Percentiles rank a stretch among this genome's conserved stretches.
phyloP scores from a whole-genome alignment of 2,329 filamentous ascomycete genomes.

The Rhytidhysteron rufulum region DNA sequence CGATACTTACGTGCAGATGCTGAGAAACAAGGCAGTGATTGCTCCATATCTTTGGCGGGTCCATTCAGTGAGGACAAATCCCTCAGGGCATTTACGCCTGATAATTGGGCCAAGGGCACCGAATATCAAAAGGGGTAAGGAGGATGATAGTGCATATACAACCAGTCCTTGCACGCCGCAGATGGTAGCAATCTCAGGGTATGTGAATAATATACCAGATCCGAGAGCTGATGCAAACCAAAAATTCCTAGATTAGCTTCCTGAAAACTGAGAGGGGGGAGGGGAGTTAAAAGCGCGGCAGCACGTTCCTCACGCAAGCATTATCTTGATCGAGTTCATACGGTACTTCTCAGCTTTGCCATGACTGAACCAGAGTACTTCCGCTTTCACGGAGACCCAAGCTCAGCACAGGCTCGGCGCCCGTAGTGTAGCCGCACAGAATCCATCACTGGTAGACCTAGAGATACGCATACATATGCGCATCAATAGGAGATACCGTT shows the following conservation, averaged over 20 bases:
- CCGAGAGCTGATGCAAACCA: slow-evolving; percentile 61
- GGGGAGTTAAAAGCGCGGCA: slow-evolving; percentile 64
- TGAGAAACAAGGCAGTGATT: slow-evolving; percentile 67
- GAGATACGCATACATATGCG: too few species aligned
- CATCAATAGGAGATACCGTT: too few species aligned
- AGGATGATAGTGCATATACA: slow-evolving; percentile 69
- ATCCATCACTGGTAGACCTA: slow-evolving; percentile 7
- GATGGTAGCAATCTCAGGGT: slow-evolving; percentile 75
- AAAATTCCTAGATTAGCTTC: slow-evolving; percentile 30
- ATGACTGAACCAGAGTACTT: slow-evolving; percentile 10
- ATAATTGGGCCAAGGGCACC: slow-evolving; percentile 73
- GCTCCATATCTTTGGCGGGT: slow-evolving; percentile 72
- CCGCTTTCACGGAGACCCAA: slow-evolving; percentile 5
- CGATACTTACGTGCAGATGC: slow-evolving; percentile 60
- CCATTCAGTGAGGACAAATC: slow-evolving; percentile 84
- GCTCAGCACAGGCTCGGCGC: slow-evolving; percentile 57
- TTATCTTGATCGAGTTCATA: slow-evolving; percentile 98
- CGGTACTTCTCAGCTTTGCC: slow-evolving; percentile 91
- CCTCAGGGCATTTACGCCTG: slow-evolving; percentile 73
- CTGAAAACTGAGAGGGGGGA: slow-evolving; percentile 14
- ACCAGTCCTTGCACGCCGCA: slow-evolving; percentile 74
- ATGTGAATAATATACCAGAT: slow-evolving; percentile 78
- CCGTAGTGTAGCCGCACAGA: slow-evolving; percentile 72
- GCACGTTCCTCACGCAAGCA: slow-evolving; percentile 98
- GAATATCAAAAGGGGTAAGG: slow-evolving; percentile 71